Percentiles rank a stretch among this genome's conserved stretches.
These are phyloP conservation scores for Anastatica hierochuntica DNA, from an alignment of 345 rosid species.

Conservation along the genomic window DNA sequence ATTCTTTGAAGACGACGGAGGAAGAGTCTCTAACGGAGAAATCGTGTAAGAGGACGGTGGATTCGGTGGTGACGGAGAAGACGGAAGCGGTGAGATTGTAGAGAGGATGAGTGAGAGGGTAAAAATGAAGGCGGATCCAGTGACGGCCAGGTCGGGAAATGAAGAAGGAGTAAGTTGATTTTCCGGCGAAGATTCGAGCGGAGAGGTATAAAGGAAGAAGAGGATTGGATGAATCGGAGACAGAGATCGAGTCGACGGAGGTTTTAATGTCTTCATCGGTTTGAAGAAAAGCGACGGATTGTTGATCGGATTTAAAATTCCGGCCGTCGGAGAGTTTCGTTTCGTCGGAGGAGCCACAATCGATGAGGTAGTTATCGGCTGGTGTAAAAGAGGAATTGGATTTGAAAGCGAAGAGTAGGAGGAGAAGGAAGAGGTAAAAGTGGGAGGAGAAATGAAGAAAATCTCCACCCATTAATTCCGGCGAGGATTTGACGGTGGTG, in stretches of 20 bases:
- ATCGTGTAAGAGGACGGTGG: conserved; percentile 55
- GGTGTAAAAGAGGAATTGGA: conserved; percentile 26
- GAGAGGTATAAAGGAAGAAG: conserved; percentile 33
- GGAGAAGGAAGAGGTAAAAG: conserved; percentile 13
- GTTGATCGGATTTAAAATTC: conserved; percentile 54
- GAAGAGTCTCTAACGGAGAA: conserved; percentile 33
- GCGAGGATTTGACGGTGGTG: conserved; percentile 9
- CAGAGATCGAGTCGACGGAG: conserved; percentile 36
- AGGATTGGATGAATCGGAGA: conserved; percentile 11
- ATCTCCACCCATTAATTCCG: conserved; percentile 32
- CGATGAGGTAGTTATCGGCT: conserved; percentile 51
- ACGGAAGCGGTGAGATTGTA: conserved; percentile 38
- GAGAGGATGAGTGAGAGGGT: conserved; percentile 51
- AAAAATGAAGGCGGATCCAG: conserved; percentile 77
- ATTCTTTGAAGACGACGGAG: conserved; percentile 50
- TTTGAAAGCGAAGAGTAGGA: conserved; percentile 1
- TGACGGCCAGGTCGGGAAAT: conserved; percentile 49
- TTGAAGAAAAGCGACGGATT: conserved; percentile 34
- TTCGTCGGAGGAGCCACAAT: conserved; percentile 61
- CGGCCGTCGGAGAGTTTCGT: conserved; percentile 63
- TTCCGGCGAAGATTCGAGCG: conserved; percentile 41
- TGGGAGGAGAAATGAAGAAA: conserved; percentile 23
- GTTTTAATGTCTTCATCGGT: conserved; percentile 42
- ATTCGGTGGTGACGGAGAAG: conserved; percentile 47
- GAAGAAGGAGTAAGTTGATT: conserved; percentile 38